Base-by-base conservation (phyloP, 2,329 filamentous ascomycete species). In the Dactylellina drechsleri region DNA sequence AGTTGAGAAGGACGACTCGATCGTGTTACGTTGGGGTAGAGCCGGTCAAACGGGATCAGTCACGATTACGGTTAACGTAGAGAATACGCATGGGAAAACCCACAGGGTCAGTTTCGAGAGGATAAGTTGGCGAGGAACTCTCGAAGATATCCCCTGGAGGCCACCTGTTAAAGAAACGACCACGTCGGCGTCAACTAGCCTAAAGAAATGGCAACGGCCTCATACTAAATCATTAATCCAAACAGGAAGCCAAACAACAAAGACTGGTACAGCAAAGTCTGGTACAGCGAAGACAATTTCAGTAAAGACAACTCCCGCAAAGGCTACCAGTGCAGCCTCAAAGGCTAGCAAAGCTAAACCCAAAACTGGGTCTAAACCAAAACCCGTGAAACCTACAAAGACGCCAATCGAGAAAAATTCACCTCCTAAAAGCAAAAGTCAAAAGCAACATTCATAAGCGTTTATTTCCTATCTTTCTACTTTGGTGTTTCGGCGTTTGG, bases 1-100 rank as follows among this genome's bases (percentile, higher is more conserved):
- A 85, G 56, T 85, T 85, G 8, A 83, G 77, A 81, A 88, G 83
- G 13, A 86, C 85, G 36, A 87, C 81, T 52, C 70, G 6, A 74
- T 74, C 26, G 36, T 56, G 12, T 36, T 74, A 31, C 70, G 70
- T 12, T 74, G 70, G 70, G 53, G 70, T 8, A 61, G 62, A 20
- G 62, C 62, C 10, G 70, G 70, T 13, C 57, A 74, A 47, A 61
- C 56, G 43, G 70, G 70, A 5, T 66, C 70, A 18, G 70, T 74
- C 45, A 74, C 57, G 20, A 74, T 74, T 28, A 74, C 70, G 0
- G 45, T 74, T 7, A 67, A 74, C 15, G 70, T 62, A 47, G 70
- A 74, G 23, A 62, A 54, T 28, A 49, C 70, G 10, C 70, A 67
- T 13, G 70, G 70, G 15, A 74, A 41, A 43, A 74, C 70, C 2